Base-by-base conservation (phyloP, 176 grass and related monocot species). In the Oryza brachyantha region DNA sequence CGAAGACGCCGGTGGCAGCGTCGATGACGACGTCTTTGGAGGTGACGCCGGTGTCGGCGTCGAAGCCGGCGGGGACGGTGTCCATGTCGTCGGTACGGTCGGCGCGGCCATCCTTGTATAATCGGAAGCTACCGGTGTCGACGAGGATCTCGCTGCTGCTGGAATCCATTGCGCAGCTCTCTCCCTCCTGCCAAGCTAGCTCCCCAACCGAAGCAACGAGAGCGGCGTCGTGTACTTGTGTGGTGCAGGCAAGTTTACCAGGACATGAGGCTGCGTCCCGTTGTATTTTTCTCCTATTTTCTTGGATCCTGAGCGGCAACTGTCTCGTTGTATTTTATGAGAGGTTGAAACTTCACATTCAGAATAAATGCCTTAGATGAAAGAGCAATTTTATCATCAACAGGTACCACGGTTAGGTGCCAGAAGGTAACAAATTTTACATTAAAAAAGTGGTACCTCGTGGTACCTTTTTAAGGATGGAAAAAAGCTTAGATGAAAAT, bases 1-100 rank as follows among this genome's bases (percentile, higher is more conserved):
- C 81, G 62, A 75, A 13, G 39, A 50, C 48, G 21, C 86, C 86
- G 26, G 74, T 83, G 80, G n/a, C 60, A 21, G 61, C 46, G 17
- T 83, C 80, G 74, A 88, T 31, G n/a, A 87, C 48, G 29, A 73
- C 74, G 10, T 88, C 80, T 59, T 73, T 83, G 61, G 80, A 88
- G 22, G 74, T 73, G 68, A 88, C 68, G 29, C 80, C 61, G 46
- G 38, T 88, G 74, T 48, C 74, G 17, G 80, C 48, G 80, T 83
- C 86, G 67, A 73, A 73, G 48, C 86, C 80, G 74, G 80, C 74
- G 17, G 86, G 61, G 59, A 61, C 68, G 8, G 37, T 31, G 8
- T 39, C 61, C 60, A 22, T 10, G 8, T 28, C 46, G 61, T 1
- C 16, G 46, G 62, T 8, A 37, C 86, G 68, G 29, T 73, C 61